phyloP scores from a whole-genome alignment of 345 rosid species.

The Corymbia maculata region DNA sequence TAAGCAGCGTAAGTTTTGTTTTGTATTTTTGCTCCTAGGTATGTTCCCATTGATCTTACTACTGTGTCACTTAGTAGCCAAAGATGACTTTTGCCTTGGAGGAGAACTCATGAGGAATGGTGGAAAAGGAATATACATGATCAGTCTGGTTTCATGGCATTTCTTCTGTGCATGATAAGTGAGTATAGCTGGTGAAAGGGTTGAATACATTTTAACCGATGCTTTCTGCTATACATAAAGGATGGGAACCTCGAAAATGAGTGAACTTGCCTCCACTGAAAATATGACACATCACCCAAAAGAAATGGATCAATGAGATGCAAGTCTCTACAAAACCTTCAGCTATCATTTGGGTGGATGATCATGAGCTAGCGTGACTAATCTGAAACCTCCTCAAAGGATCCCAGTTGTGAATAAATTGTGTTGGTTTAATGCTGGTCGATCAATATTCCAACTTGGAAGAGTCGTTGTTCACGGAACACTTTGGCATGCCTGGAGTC shows the following conservation, averaged over 20 bases:
- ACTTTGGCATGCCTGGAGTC: not conserved
- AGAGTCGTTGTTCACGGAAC: not conserved
- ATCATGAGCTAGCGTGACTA: not conserved
- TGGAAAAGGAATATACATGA: not conserved
- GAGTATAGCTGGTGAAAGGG: not conserved
- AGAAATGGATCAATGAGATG: not conserved
- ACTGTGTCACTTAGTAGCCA: not conserved
- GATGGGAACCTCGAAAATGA: not conserved
- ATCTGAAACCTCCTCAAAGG: not conserved
- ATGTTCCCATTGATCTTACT: not conserved
- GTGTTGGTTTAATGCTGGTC: not conserved
- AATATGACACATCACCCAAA: not conserved
- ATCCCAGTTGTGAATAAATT: not conserved
- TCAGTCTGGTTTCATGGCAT: not conserved
- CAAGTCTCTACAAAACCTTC: not conserved
- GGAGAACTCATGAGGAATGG: not conserved
- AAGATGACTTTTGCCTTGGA: not conserved
- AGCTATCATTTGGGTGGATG: not conserved
- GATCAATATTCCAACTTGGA: not conserved
- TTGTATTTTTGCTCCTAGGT: not conserved
- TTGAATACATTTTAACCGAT: not conserved
- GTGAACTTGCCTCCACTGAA: not conserved
- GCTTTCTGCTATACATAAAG: not conserved
- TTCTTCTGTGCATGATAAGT: not conserved
- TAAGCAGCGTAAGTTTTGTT: not conserved